phyloP scores from a whole-genome alignment of 495 filamentous ascomycete species.

The Stereocaulon alpinum region DNA sequence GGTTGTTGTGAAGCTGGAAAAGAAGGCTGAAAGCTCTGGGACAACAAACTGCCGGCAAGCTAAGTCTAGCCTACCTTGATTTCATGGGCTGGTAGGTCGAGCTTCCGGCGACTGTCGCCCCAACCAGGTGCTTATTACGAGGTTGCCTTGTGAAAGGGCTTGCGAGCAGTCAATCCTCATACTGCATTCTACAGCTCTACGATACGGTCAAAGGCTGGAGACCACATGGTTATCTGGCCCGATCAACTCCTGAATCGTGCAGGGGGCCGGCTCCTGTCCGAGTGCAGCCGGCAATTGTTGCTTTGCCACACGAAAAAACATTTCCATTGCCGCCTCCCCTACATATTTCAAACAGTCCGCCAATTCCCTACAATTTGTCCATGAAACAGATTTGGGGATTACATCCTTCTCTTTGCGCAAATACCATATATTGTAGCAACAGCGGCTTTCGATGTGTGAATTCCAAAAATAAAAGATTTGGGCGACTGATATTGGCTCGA shows the following conservation, averaged over 20 bases:
- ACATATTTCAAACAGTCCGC: neutral
- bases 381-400: neutral
- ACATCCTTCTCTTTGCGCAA: too few relatives aligned
- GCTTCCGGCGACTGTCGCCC: neutral
- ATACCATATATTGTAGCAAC: too few relatives aligned
- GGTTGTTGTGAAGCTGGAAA: constrained; percentile 6
- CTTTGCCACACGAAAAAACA: constrained; percentile 1
- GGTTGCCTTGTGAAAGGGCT: neutral
- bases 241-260: constrained; percentile 11
- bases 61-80: constrained; percentile 1
- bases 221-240: neutral
- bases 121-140: neutral
- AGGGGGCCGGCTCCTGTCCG: constrained; percentile 6
- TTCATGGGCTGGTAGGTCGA: neutral
- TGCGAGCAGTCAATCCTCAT: neutral
- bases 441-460: neutral
- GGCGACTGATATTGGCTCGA: neutral
- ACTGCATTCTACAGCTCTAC: neutral
- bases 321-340: neutral
- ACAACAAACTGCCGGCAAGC: constrained; percentile 4
- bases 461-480: neutral
- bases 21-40: constrained; percentile 6
- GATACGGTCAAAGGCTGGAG: neutral
- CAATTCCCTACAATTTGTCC: neutral
- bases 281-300: constrained; percentile 1